Percentiles rank a stretch among this genome's conserved stretches.
phyloP scores from a whole-genome alignment of 257 asterid genomes.

The Coffea eugenioides region DNA sequence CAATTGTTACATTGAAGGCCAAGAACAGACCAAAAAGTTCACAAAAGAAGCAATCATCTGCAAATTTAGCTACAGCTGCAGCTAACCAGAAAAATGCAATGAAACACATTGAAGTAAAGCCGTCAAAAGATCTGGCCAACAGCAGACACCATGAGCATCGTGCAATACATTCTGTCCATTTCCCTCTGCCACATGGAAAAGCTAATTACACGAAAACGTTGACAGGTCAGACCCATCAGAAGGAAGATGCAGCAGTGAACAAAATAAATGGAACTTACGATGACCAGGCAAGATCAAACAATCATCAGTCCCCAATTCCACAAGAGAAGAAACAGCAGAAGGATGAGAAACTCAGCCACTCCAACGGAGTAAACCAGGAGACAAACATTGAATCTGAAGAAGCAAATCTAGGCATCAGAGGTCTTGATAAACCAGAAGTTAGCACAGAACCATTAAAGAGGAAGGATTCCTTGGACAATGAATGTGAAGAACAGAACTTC shows the following conservation, averaged over 20 bases:
- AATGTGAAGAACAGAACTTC: slow-evolving; percentile 18
- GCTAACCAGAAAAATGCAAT: slow-evolving; percentile 28
- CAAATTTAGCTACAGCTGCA: slow-evolving; percentile 27
- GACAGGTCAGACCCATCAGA: slow-evolving; percentile 37
- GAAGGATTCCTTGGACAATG: slow-evolving; percentile 10
- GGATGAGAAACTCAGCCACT: slow-evolving; percentile 28
- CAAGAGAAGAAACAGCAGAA: slow-evolving; percentile 44
- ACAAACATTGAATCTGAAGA: slow-evolving; percentile 20
- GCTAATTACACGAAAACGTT: slow-evolving; percentile 27
- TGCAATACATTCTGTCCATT: slow-evolving; percentile 9
- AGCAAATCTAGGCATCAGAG: slow-evolving; percentile 21
- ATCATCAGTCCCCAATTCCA: slow-evolving; percentile 35
- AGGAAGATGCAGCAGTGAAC: slow-evolving; percentile 37
- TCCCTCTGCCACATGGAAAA: slow-evolving; percentile 33
- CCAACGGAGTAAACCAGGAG: slow-evolving; percentile 28
- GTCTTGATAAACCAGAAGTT: slow-evolving; percentile 13
- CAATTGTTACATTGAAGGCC: slow-evolving; percentile 35
- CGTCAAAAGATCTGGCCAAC: slow-evolving; percentile 30
- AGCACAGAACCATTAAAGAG: slow-evolving; percentile 12
- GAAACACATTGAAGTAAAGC: slow-evolving; percentile 30
- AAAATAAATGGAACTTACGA: slow-evolving; percentile 31
- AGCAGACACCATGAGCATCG: slow-evolving; percentile 13
- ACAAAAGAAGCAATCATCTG: slow-evolving; percentile 39
- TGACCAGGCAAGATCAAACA: slow-evolving; percentile 25
- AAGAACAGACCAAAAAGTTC: slow-evolving; percentile 31